Percentiles rank a stretch among this genome's conserved stretches.
phyloP scores from a whole-genome alignment of 805 yeast genomes.

The Debaryomyces hansenii region DNA sequence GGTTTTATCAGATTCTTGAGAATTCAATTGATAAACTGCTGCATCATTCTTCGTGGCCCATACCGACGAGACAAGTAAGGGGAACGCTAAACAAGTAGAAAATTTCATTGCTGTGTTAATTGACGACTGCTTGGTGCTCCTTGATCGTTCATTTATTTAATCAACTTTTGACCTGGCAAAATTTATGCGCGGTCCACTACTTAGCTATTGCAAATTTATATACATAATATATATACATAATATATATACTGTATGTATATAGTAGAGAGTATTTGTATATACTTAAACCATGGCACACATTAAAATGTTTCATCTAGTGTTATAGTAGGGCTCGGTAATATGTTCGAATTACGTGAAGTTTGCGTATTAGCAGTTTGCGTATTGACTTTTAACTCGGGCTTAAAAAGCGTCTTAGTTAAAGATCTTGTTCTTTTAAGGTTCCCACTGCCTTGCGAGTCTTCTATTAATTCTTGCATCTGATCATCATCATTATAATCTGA shows the following conservation, averaged over 20 bases:
- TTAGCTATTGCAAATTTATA: background rate
- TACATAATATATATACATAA: background rate
- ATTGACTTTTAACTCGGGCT: conserved; percentile 27
- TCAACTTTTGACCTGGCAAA: background rate
- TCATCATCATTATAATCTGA: conserved; percentile 20
- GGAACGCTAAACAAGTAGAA: conserved; percentile 1
- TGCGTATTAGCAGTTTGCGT: conserved; percentile 11
- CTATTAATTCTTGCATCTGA: conserved; percentile 20
- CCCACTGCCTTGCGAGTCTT: background rate
- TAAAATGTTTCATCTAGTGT: conserved; percentile 33
- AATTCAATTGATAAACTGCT: conserved; percentile 9
- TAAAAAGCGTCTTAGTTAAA: conserved; percentile 36
- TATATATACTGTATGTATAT: background rate
- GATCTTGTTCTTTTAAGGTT: conserved; percentile 21
- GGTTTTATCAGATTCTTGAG: background rate
- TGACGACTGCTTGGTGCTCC: background rate
- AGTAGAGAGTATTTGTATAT: too few species aligned
- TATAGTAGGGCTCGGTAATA: conserved; percentile 33
- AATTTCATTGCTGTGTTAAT: conserved; percentile 5
- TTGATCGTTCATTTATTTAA: background rate
- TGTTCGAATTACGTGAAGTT: background rate
- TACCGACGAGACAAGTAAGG: conserved; percentile 4
- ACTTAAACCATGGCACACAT: too few species aligned
- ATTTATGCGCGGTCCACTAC: background rate
- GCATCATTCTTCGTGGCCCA: conserved; percentile 2